phyloP scores from a whole-genome alignment of 805 yeast species.

The Brettanomyces anomalus region DNA sequence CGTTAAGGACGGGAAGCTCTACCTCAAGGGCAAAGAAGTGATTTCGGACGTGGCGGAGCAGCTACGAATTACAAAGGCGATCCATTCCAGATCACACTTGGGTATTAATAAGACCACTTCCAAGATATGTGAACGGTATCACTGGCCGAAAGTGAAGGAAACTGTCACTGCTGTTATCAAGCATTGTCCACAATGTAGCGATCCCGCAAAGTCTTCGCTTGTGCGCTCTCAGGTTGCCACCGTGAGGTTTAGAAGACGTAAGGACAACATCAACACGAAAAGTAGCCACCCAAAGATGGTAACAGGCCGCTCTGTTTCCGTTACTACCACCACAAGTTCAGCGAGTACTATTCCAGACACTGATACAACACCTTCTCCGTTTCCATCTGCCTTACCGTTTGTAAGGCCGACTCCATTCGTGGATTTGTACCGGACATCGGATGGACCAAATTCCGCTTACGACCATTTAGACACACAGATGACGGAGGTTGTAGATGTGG shows the following conservation, averaged over 20 bases:
- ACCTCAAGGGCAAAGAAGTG: slow-evolving; percentile 72
- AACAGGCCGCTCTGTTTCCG: not conserved
- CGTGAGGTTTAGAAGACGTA: not conserved
- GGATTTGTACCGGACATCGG: too few species aligned
- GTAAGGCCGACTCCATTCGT: too few species aligned
- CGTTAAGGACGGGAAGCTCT: slow-evolving; percentile 59
- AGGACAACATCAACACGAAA: not conserved
- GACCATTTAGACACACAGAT: too few species aligned
- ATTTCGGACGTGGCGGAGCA: slow-evolving; percentile 69
- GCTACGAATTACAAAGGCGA: slow-evolving; percentile 58
- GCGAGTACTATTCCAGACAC: too few species aligned
- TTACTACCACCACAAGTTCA: not conserved
- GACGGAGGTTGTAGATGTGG: too few species aligned
- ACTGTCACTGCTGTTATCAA: slow-evolving; percentile 75
- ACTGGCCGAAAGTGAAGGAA: slow-evolving; percentile 86
- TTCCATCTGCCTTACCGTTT: too few species aligned
- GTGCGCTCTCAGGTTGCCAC: slow-evolving; percentile 8
- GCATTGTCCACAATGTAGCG: slow-evolving; percentile 68
- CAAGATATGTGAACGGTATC: slow-evolving; percentile 66
- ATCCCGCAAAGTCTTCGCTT: slow-evolving; percentile 21
- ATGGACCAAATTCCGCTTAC: too few species aligned
- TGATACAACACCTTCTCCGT: too few species aligned
- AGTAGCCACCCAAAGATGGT: not conserved
- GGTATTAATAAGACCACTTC: slow-evolving; percentile 89
- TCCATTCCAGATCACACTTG: slow-evolving; percentile 61